These are phyloP conservation scores for Fusarium sp. DNA, from an alignment of 2,329 filamentous ascomycete genomes.

Conservation along the genomic window DNA sequence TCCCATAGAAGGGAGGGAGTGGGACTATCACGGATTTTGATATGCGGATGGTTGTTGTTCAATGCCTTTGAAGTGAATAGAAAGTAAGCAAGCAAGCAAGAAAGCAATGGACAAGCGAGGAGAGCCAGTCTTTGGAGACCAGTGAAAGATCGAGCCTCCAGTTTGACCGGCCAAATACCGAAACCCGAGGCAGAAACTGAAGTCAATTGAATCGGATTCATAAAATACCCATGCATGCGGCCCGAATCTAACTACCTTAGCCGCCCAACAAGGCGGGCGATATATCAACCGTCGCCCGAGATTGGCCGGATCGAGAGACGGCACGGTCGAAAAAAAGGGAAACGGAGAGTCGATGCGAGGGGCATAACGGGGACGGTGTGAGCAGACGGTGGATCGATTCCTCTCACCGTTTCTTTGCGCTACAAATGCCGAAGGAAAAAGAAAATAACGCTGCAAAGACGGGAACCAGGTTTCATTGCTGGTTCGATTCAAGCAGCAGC, in stretches of 20 bases:
- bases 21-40: constrained; percentile 40
- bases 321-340: constrained; percentile 13
- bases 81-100: background rate
- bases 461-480: constrained; percentile 1
- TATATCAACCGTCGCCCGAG: constrained; percentile 11
- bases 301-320: constrained; percentile 34
- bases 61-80: constrained; percentile 6
- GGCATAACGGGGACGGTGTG: constrained; percentile 11
- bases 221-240: constrained; percentile 40
- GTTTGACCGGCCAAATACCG: background rate
- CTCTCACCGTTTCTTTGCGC: constrained; percentile 30
- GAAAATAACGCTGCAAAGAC: constrained; percentile 19
- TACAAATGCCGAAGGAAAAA: constrained; percentile 31
- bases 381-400: constrained; percentile 30
- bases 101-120: background rate
- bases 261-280: constrained; percentile 28
- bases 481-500: background rate
- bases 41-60: constrained; percentile 9
- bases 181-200: constrained; percentile 14
- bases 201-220: constrained; percentile 27
- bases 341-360: constrained; percentile 30
- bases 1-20: constrained; percentile 34
- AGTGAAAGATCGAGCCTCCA: too few relatives aligned
- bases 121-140: background rate
- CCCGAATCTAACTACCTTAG: constrained; percentile 42